Evolutionary conservation across 164 flowering plant species (phyloP).

Genomic region (Dillenia suffruticosa): DNA sequence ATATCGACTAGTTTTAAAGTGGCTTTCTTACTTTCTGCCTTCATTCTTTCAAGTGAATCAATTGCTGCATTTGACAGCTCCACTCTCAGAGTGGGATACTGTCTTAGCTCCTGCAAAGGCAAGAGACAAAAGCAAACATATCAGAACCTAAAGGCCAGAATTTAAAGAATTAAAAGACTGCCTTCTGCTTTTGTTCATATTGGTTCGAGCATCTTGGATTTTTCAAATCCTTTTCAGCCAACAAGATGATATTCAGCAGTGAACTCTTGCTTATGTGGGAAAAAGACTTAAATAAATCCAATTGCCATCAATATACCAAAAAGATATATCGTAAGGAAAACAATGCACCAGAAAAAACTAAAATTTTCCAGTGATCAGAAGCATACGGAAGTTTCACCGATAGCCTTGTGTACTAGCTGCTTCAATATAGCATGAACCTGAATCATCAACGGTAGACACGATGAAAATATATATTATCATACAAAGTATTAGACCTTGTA

Average conservation of each 20-base stretch:
- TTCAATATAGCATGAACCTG: constrained; percentile 77
- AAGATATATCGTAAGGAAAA: not conserved
- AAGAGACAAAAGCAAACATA: not conserved
- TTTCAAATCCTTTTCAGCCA: too few relatives aligned
- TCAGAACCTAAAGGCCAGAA: not conserved
- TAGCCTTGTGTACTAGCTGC: constrained; percentile 75
- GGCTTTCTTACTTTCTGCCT: constrained; percentile 81
- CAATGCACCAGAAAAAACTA: not conserved
- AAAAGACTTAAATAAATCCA: not conserved
- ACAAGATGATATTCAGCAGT: too few relatives aligned
- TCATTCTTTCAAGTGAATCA: constrained; percentile 81
- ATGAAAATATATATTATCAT: too few relatives aligned
- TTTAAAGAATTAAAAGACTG: not conserved
- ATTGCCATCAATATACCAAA: not conserved
- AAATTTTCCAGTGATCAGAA: constrained; percentile 3
- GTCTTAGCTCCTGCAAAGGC: constrained; percentile 69
- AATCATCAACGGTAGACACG: too few relatives aligned
- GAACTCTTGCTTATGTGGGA: not conserved
- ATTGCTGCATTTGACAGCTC: constrained; percentile 77
- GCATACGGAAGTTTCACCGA: constrained; percentile 65
- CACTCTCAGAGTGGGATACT: constrained; percentile 47
- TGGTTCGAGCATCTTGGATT: too few relatives aligned
- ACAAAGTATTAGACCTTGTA: too few relatives aligned
- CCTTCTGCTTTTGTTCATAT: too few relatives aligned
- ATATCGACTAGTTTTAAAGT: constrained; percentile 87